These are phyloP conservation scores for Stemphylium beticola DNA, from an alignment of 2,329 filamentous ascomycete genomes.

Conservation along the genomic window DNA sequence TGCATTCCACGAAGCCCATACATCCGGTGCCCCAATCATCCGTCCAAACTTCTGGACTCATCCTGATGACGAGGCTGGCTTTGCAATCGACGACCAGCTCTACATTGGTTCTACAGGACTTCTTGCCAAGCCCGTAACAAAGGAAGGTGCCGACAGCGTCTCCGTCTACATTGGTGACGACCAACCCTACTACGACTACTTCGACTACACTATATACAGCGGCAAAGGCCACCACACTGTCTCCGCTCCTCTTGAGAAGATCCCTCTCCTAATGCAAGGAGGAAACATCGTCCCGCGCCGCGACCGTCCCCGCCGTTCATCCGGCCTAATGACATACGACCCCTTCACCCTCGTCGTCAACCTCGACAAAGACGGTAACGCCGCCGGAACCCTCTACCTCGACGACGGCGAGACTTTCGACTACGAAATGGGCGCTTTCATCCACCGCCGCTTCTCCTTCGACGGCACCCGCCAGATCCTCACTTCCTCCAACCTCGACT, in stretches of 20 bases:
- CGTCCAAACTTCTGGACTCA: slow-evolving; percentile 93
- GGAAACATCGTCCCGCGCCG: slow-evolving; percentile 91
- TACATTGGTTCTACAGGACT: slow-evolving; percentile 89
- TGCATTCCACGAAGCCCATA: slow-evolving; percentile 87
- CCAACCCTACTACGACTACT: slow-evolving; percentile 94
- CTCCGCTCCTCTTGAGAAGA: slow-evolving; percentile 79
- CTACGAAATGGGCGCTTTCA: slow-evolving; percentile 82
- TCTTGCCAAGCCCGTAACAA: slow-evolving; percentile 88
- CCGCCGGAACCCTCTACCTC: slow-evolving; percentile 82
- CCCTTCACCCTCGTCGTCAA: slow-evolving; percentile 90
- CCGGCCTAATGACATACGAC: slow-evolving; percentile 88
- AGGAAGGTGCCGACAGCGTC: slow-evolving; percentile 73
- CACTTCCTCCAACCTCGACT: slow-evolving; percentile 63
- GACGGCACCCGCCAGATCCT: slow-evolving; percentile 62
- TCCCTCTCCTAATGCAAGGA: slow-evolving; percentile 89
- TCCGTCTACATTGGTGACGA: slow-evolving; percentile 88
- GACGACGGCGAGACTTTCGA: slow-evolving; percentile 96
- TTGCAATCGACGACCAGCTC: slow-evolving; percentile 88
- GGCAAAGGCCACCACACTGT: slow-evolving; percentile 76
- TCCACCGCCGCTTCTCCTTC: slow-evolving; percentile 81
- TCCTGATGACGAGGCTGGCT: slow-evolving; percentile 83
- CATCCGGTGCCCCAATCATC: slow-evolving; percentile 83
- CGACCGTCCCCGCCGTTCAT: slow-evolving; percentile 84
- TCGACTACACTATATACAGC: slow-evolving; percentile 79
- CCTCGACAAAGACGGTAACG: slow-evolving; percentile 70